A percentile compares a stretch with the other conserved stretches of the same genome.
Evolutionary conservation across 176 grass and related monocot species (phyloP).

Genomic region (Sorghum bicolor): DNA sequence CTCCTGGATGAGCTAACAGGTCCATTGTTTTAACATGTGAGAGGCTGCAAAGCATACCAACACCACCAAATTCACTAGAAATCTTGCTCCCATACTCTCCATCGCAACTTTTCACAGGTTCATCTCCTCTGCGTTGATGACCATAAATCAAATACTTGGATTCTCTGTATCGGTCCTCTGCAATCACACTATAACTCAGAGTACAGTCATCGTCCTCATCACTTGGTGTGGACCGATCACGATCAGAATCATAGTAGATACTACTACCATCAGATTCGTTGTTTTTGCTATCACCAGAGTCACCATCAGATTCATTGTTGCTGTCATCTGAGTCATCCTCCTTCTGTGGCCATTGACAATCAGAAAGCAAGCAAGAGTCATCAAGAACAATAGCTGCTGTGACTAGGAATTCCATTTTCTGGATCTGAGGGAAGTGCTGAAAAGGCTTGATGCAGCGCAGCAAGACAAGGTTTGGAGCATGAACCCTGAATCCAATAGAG

Average conservation of each 20-base stretch:
- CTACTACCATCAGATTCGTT: not conserved
- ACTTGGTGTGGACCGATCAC: not conserved
- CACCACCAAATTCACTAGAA: not conserved
- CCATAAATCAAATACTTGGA: not conserved
- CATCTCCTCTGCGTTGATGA: not conserved
- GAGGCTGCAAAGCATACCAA: not conserved
- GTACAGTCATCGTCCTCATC: not conserved
- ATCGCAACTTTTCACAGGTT: not conserved
- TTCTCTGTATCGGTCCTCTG: not conserved
- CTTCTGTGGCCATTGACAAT: not conserved
- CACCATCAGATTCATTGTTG: not conserved
- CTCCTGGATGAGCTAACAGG: slow-evolving; percentile 3
- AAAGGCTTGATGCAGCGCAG: not conserved
- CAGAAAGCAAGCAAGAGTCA: not conserved
- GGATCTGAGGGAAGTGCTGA: slow-evolving; percentile 1
- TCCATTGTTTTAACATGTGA: slow-evolving; percentile 13
- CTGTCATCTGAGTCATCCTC: not conserved
- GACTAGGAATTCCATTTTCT: slow-evolving; percentile 13
- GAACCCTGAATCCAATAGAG: slow-evolving; percentile 2
- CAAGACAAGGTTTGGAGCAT: slow-evolving; percentile 4
- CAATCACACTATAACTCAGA: slow-evolving; percentile 1
- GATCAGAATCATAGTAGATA: slow-evolving; percentile 1
- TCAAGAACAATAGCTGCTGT: not conserved
- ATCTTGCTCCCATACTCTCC: not conserved
- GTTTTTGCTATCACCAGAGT: not conserved